Evolutionary conservation across 2,329 filamentous ascomycete genomes (phyloP), one percentile per base, ranked within the genome.

Genomic region (Colletotrichum aenigma): DNA sequence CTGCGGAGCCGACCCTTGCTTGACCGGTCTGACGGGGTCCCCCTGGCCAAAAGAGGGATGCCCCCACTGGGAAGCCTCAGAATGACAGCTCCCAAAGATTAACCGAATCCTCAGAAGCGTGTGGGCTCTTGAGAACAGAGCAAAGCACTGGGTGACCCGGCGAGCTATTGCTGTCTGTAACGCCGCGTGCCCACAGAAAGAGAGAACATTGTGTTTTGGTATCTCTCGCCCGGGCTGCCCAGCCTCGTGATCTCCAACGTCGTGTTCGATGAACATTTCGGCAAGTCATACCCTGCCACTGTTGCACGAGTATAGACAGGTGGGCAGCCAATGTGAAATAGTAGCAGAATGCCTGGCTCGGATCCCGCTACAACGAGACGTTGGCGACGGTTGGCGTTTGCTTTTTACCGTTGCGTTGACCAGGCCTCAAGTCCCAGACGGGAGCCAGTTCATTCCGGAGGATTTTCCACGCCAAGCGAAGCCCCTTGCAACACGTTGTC

Each of bases 401-500:
- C 60, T 75, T 76, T 75, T 70, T 66, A 52, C 71, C 48, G 60
- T 66, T 38, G 38, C 48, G 48, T 36, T 30, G 61, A 61, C 70
- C 48, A 48, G 62, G 52, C 30, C 15, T 24, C 55, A 16, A 38
- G 48, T 32, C 28, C 38, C 26, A 55, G 64, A 55, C 55, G 48
- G 36, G 60, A 55, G 36, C 55, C 48, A 43, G 21, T 71, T 58
- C 58, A 58, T 70, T n/a, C 65, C 74, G 76, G 69, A 77, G 61
- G 69, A 77, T 77, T 74, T 76, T 70, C 74, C 67, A 74, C 68
- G 74, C 76, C 76, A 77, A 77, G 65, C 34, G 26, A 65, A 64
- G 60, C 36, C 60, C 60, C 60, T 70, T 75, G 74, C 62, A 43
- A 67, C 32, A 52, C 48, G 43, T 70, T 55, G 70, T 76, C 74